Conservation (phyloP, 1,139 yeast species). For the Blastobotrys illinoisensis region DNA sequence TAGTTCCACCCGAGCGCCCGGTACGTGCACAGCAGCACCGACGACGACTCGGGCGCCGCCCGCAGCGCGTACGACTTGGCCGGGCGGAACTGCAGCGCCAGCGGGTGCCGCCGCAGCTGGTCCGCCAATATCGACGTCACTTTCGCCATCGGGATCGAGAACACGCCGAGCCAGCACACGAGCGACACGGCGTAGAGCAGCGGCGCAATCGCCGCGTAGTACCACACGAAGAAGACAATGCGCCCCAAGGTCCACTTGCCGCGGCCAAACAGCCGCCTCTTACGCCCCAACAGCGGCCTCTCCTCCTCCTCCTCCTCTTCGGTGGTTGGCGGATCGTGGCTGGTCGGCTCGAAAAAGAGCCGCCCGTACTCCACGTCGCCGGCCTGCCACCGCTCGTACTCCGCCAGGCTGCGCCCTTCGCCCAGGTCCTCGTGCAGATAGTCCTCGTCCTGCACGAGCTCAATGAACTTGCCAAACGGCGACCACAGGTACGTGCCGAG, state of each 20-base stretch:
- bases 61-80: conserved; percentile 48
- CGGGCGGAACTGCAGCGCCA: conserved; percentile 67
- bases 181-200: conserved; percentile 50
- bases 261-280: conserved; percentile 73
- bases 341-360: conserved; percentile 59
- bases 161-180: conserved; percentile 75
- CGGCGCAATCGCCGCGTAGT: conserved; percentile 68
- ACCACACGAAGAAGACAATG: conserved; percentile 66
- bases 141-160: conserved; percentile 92
- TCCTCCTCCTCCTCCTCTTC: too few species aligned
- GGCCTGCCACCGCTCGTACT: conserved; percentile 84
- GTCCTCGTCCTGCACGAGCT: conserved; percentile 69
- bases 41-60: conserved; percentile 32
- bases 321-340: too few species aligned
- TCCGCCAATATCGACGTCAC: conserved; percentile 59
- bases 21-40: conserved; percentile 72
- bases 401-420: conserved; percentile 80
- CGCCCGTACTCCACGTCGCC: conserved; percentile 58
- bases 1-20: conserved; percentile 89
- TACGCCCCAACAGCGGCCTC: conserved; percentile 22
- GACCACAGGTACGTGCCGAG: conserved; percentile 66
- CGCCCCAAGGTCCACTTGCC: conserved; percentile 91
- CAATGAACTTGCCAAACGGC: conserved; percentile 90
- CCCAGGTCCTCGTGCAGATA: conserved; percentile 83
- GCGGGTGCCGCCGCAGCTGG: conserved; percentile 85